phyloP scores from a whole-genome alignment of 2,329 filamentous ascomycete species.

The Pyricularia sp. region DNA sequence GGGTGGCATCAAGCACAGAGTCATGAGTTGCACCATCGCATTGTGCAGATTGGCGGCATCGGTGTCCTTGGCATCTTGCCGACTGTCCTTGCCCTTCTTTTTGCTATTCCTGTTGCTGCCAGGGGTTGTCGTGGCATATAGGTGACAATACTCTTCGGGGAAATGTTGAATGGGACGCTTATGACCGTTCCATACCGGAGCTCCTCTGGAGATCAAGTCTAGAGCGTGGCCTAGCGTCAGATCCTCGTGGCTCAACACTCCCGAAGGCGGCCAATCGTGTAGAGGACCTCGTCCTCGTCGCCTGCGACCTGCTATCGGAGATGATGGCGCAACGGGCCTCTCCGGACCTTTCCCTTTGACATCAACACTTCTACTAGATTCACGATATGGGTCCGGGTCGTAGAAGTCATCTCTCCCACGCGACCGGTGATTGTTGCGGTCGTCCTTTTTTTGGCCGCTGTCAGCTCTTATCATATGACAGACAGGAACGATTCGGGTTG shows the following conservation, averaged over 20 bases:
- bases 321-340: constrained; percentile 11
- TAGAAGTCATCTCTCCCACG: background rate
- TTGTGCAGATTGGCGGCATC: constrained; percentile 39
- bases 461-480: background rate
- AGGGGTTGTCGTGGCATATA: constrained; percentile 35
- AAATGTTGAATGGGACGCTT: constrained; percentile 40
- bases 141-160: constrained; percentile 39
- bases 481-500: background rate
- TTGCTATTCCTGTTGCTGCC: constrained; percentile 22
- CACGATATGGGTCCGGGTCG: background rate
- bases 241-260: constrained; percentile 33
- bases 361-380: background rate
- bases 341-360: constrained; percentile 26
- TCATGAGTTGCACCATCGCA: constrained; percentile 46
- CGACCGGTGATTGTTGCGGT: constrained; percentile 20
- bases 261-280: constrained; percentile 44
- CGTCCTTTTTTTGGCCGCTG: constrained; percentile 28
- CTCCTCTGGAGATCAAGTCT: constrained; percentile 45
- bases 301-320: constrained; percentile 15
- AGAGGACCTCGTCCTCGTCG: constrained; percentile 21
- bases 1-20: constrained; percentile 28
- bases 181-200: constrained; percentile 42
- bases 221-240: constrained; percentile 40
- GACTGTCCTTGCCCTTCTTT: background rate
- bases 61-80: constrained; percentile 17